A percentile compares a stretch with the other conserved stretches of the same genome.
Evolutionary conservation across 129 eudicot genomes (phyloP).

Genomic region (Tagetes patula): DNA sequence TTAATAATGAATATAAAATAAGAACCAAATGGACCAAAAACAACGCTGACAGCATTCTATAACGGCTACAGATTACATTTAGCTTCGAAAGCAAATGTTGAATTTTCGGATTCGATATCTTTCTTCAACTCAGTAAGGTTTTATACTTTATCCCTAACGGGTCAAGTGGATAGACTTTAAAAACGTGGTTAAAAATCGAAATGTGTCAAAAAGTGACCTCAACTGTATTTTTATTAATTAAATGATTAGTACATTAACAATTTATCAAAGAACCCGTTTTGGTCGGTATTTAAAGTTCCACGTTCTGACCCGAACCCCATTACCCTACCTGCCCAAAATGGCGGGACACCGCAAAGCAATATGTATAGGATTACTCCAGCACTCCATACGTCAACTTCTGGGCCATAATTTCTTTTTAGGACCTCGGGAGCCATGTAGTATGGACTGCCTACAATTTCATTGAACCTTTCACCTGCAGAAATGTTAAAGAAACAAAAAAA

Average conservation of each 20-base stretch:
- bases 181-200: neutral
- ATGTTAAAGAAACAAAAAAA: neutral
- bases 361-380: conserved; percentile 32
- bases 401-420: conserved; percentile 31
- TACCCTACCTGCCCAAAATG: conserved; percentile 33
- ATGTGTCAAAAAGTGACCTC: neutral
- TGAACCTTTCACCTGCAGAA: conserved; percentile 27
- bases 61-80: neutral
- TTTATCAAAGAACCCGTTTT: neutral
- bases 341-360: conserved; percentile 35
- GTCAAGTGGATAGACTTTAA: neutral
- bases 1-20: neutral
- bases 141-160: neutral
- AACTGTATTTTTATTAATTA: neutral
- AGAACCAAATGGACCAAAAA: neutral
- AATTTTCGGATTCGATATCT: neutral
- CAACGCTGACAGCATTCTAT: neutral
- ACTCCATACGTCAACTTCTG: conserved; percentile 34
- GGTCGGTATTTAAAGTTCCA: neutral
- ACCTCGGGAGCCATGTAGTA: conserved; percentile 38
- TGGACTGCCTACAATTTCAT: conserved; percentile 35
- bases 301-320: neutral
- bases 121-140: neutral
- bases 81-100: neutral
- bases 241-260: neutral